Evolutionary conservation across 2,329 filamentous ascomycete genomes (phyloP), one percentile per base, ranked within the genome.

Genomic region (Parasarocladium wereldwijsianum): DNA sequence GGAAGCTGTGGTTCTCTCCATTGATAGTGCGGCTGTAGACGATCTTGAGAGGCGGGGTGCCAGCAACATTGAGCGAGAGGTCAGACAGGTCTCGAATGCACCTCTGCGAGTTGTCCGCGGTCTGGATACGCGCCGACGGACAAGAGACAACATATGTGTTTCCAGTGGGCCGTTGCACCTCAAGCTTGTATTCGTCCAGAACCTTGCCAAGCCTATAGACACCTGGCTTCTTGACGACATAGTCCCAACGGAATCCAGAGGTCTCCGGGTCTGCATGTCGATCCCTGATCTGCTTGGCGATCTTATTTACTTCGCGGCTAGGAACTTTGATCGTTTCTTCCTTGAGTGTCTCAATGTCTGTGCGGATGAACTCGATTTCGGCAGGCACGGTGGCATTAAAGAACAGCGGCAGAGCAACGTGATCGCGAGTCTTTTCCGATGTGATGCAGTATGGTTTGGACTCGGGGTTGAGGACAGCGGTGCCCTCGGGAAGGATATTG

Each of bases 401-500:
- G 46, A 76, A 79, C 26, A 98, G 81, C 2, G 87, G 90, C 17
- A 98, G 59, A 30, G 68, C 62, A 22, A 76, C 68, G 7, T 66
- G 59, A 17, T 66, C 63, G 34, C 66, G 71, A 14, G 68, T 60
- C 24, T 66, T 64, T 37, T 63, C 60, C 17, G 13, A 19, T 3
- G 77, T 76, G 27, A 98, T 57, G 52, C 90, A 98, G 52, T 90
- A 90, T 1, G 85, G 69, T n/a, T 66, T 58, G 34, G 71, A 67
- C 26, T 85, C 70, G 1, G 85, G 84, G 45, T 98, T 98, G 38
- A 98, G 62, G 28, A 85, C 66, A 10, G 86, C 90, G 28, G 86
- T 90, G 61, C 92, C 92, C 62, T 98, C 90, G 2, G 90, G 90
- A 32, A 98, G 62, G 46, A 98, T 93, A 49, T 98, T 90, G 54